A percentile compares a stretch with the other conserved stretches of the same genome.
These are phyloP conservation scores for Vinca minor DNA, from an alignment of 257 asterid species.

Conservation along the genomic window DNA sequence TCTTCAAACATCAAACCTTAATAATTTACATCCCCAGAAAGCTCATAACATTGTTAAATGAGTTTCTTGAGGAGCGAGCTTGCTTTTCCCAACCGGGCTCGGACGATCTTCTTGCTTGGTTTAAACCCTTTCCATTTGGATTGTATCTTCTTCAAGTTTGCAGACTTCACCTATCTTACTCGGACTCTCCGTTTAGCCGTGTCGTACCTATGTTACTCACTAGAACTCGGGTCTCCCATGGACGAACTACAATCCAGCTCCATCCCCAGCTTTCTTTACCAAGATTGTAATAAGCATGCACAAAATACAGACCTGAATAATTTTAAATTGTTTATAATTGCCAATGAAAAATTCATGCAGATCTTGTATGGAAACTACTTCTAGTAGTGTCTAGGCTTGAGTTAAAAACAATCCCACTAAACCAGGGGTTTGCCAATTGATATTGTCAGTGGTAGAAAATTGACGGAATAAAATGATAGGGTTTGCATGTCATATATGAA, in stretches of 20 bases:
- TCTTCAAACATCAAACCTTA: background rate
- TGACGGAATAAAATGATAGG: too few relatives aligned
- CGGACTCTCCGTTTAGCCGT: too few relatives aligned
- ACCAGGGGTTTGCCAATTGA: too few relatives aligned
- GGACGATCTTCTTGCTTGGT: conserved; percentile 9
- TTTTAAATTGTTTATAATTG: background rate
- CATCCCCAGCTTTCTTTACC: conserved; percentile 80
- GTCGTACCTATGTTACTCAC: too few relatives aligned
- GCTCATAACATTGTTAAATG: background rate
- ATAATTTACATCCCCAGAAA: conserved; percentile 2
- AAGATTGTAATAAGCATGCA: conserved; percentile 62
- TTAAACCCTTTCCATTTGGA: conserved; percentile 7
- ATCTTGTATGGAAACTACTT: background rate
- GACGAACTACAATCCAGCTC: conserved; percentile 78
- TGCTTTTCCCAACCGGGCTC: background rate
- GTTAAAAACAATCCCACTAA: too few relatives aligned
- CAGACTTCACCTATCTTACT: conserved; percentile 23
- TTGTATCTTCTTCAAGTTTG: conserved; percentile 29
- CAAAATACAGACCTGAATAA: conserved; percentile 40
- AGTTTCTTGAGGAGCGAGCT: conserved; percentile 8
- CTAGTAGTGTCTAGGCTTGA: too few relatives aligned
- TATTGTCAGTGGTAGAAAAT: too few relatives aligned
- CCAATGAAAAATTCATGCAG: background rate
- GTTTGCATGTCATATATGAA: too few relatives aligned
- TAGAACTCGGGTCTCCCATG: conserved; percentile 64